Evolutionary conservation across 257 asterid genomes (phyloP), one percentile per base, ranked within the genome.

Genomic region (Plantago elongata): DNA sequence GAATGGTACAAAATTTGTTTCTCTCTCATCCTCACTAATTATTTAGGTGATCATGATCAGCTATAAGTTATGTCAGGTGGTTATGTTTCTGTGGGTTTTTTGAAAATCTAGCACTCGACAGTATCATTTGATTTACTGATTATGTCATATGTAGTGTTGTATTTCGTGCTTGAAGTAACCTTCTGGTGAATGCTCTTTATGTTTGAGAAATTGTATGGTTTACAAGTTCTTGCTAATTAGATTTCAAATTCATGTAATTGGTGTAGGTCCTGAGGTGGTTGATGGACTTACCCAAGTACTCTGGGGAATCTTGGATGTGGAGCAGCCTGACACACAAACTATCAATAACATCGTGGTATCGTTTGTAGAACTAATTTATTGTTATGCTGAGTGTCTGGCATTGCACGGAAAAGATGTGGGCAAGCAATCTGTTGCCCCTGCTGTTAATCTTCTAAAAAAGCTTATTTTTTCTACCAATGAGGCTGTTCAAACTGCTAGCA

Each of bases 401-500:
- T 64, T 89, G 76, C 88, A 73, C 75, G 88, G 88, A 63, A 86
- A 75, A 73, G 92, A 86, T 67, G 78, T 73, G 9, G 83, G 85
- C 57, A 73, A 72, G 65, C 75, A 70, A 62, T 69, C 89, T 69
- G 95, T 93, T 18, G 81, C 86, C 42, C 94, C 95, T 69, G 99
- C 99, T 68, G 97, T 93, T 68, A 65, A 87, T 71, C 69, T 93
- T 56, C 76, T 93, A 51, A 93, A 83, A 73, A 85, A 79, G 62
- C 92, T 93, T 68, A 73, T 93, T 63, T 76, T 93, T 78, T 93
- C 97, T 27, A 57, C 80, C 17, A 87, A 93, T 72, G 95, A 89
- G 78, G 96, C 99, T 72, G 90, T 93, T 81, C 99, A 89, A 81
- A 93, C 94, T 16, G 79, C 99, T 75, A 89, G 99, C 99, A 93